Base-by-base conservation (phyloP, 2,329 filamentous ascomycete species). In the Ceratocystis alfenasii region DNA sequence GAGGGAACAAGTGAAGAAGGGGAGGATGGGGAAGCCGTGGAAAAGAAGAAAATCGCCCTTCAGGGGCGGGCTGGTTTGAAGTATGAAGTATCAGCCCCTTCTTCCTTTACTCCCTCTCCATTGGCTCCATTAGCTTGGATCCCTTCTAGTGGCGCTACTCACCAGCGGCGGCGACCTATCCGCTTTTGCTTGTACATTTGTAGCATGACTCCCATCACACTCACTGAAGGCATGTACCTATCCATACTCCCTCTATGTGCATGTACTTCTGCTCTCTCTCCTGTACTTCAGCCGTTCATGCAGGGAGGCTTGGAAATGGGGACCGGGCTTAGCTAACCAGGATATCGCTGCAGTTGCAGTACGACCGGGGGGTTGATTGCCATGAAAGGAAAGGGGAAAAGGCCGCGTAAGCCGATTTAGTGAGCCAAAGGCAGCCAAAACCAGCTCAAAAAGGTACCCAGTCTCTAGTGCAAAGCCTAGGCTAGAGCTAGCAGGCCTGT, bases 401-500 rank as follows among this genome's bases (percentile, higher is more conserved):
- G 65, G 65, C 65, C 65, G 65, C 65, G 65, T 67, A 64, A 67
- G 65, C 65, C 63, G 17, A 25, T 62, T 12, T 22, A 66, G 57
- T n/a, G 55, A 59, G 28, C 55, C 55, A 59, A 17, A 30, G 17
- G 25, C 25, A 10, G 3, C 17, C 17, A n/a, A 17, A 20, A 30
- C 28, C 12, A 36, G 25, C 55, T 28, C 20, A 20, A 59, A 59
- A 59, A 36, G 53, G 53, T 30, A 36, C 53, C 53, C 7, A 7
- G 25, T 20, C 7, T 25, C 15, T 59, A 53, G 48, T 15, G 46
- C 46, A 48, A 41, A 41, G 10, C 36, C 36, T 41, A 4, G 36
- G 46, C 10, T 7, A 5, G 46, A 7, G 17, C 46, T 8, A 22
- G 46, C 5, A n/a, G 2, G 3, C 46, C n/a, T 59, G 25, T 17